Evolutionary conservation across 2,329 filamentous ascomycete species (phyloP), one percentile per base, ranked within the genome.

Genomic region (Diaporthe humulicola): DNA sequence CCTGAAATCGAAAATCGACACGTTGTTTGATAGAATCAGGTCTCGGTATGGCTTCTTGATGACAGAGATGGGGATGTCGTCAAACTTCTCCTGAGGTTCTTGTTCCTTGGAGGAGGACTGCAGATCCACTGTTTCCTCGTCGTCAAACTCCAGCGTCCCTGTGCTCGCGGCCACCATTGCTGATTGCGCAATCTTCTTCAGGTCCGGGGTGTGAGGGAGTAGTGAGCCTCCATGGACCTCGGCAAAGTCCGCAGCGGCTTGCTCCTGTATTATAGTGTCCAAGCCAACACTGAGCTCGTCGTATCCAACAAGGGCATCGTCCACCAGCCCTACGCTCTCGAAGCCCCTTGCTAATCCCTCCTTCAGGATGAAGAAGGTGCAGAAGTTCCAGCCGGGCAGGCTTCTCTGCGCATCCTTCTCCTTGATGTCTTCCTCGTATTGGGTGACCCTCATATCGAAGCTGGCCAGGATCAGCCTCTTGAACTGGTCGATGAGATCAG

Each of bases 381-480:
- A 98, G 82, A 99, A 99, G 81, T 99, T 99, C 97, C 97, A 99
- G 0, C 97, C 97, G 0, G 97, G 97, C 25, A 99, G 85, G 45
- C 88, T 92, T 61, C 96, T 90, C 82, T 98, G 96, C 0, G 93
- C 90, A 79, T 98, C 96, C 81, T 96, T 97, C 83, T 98, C 97
- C 77, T 95, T 94, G 78, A 99, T 98, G 79, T 99, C 97, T 75
- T 98, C 96, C 83, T 99, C 97, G 82, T 99, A 99, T 80, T 98
- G 96, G 28, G 91, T 92, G 1, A 99, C 97, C 12, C 97, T 91
- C 78, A 93, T 88, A 84, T 98, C 96, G 81, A 99, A 99, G 1
- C 96, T 98, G 8, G 91, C 90, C 36, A 99, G 86, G 70, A 99
- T 98, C 36, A 95, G 88, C 70, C 90, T 92, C 85, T 98, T 98